phyloP scores from a whole-genome alignment of 257 asterid species.

The Ocimum tenuiflorum region DNA sequence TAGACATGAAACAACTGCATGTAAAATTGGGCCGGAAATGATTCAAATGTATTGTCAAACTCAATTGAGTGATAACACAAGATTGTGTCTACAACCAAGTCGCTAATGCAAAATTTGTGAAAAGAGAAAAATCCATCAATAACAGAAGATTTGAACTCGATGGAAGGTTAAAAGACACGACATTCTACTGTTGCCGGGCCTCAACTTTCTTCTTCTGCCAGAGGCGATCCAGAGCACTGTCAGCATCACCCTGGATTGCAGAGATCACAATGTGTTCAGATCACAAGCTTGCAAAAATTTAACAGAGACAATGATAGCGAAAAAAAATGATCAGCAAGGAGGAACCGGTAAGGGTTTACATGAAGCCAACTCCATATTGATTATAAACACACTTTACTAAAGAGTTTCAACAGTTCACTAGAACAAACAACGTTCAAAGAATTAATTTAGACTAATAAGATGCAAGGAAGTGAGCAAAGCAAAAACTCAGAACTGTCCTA shows the following conservation, averaged over 20 bases:
- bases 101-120: neutral
- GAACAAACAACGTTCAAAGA: neutral
- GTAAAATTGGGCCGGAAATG: neutral
- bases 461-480: neutral
- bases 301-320: neutral
- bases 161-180: neutral
- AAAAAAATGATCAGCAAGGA: neutral
- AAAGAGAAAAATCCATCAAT: neutral
- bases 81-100: neutral
- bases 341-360: neutral
- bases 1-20: neutral
- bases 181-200: slow-evolving; percentile 20
- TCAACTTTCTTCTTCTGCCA: slow-evolving; percentile 40
- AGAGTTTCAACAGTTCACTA: no score
- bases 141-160: neutral
- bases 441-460: neutral
- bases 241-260: slow-evolving; percentile 32
- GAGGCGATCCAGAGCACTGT: slow-evolving; percentile 38
- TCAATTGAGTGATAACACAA: neutral
- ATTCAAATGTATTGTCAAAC: neutral
- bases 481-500: no score
- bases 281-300: neutral
- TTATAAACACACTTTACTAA: neutral
- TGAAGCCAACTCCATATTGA: neutral
- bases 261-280: neutral